Evolutionary conservation across 2,329 filamentous ascomycete genomes (phyloP), one percentile per base, ranked within the genome.

Genomic region (Fusarium poae): DNA sequence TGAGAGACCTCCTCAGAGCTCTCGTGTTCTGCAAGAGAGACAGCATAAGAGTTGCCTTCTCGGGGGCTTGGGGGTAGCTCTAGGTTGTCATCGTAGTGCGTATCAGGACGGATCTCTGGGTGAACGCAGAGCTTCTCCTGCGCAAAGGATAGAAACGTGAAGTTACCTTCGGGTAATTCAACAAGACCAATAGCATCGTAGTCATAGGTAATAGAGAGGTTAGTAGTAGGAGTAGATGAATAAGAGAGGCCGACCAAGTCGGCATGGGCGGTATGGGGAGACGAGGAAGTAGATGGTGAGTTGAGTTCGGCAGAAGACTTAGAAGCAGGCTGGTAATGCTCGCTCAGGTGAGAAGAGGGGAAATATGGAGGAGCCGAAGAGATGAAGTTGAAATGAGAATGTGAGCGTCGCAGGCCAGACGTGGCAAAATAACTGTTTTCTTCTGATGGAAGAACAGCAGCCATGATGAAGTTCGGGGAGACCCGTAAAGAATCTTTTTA

Each of bases 181-280:
- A 85, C 80, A 46, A 84, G 78, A 43, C 81, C 77, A 57, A 86
- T 78, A 42, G 84, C 82, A 45, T 88, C 85, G 71, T 82, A 85
- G 62, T 86, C 85, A 46, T 84, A 86, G 56, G 86, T 84, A 55
- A 91, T 79, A 15, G 88, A 91, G 56, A 90, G 78, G 70, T 86
- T 90, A 71, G 88, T 89, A 18, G 86, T 84, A 6, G 88, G 85
- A 5, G 89, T 91, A 3, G 89, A 91, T 25, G 84, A 82, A 74
- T 84, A 87, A 3, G 89, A 90, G 6, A 84, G 83, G 56, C 84
- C 81, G 21, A 80, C 88, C 76, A 80, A 86, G 66, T 87, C 86
- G 56, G 80, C 80, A 55, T 84, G 83, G 32, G 83, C 64, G 15
- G 83, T 83, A 53, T 81, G 81, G 29, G 88, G 82, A n/a, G n/a